phyloP scores from a whole-genome alignment of 768 basidiomycete genomes.

The Filobasidium wieringae region DNA sequence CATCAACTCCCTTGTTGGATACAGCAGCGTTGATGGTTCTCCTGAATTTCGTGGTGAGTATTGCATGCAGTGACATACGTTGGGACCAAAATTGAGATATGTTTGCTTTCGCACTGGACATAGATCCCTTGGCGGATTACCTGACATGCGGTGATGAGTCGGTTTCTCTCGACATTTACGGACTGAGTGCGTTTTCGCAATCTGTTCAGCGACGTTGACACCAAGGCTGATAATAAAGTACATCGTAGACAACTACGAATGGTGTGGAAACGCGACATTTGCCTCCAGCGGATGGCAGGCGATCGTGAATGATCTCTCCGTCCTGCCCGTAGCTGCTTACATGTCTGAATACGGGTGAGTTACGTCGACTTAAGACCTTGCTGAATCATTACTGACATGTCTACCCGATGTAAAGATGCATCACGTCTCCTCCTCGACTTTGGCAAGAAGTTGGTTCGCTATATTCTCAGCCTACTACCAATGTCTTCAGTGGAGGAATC shows the following conservation, averaged over 20 bases:
- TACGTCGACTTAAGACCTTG: background rate
- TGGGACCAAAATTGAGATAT: background rate
- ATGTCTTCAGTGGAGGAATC: constrained; percentile 76
- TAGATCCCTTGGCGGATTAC: constrained; percentile 57
- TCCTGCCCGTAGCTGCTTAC: constrained; percentile 64
- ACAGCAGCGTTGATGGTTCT: constrained; percentile 69
- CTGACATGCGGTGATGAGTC: constrained; percentile 63
- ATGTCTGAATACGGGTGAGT: constrained; percentile 68
- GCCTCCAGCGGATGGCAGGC: constrained; percentile 46
- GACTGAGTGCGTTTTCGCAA: constrained; percentile 52
- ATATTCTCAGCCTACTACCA: constrained; percentile 59
- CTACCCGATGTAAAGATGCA: constrained; percentile 40
- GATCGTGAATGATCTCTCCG: constrained; percentile 41
- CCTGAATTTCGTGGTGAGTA: constrained; percentile 45
- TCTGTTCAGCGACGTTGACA: background rate
- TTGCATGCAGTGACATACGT: background rate
- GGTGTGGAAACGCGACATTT: constrained; percentile 63
- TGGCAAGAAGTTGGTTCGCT: constrained; percentile 72
- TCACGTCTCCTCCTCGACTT: constrained; percentile 50
- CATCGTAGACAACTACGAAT: constrained; percentile 48
- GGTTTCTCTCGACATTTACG: constrained; percentile 69
- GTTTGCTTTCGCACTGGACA: background rate
- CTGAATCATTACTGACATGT: background rate
- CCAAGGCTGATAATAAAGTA: background rate
- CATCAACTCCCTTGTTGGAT: constrained; percentile 61